Base-by-base conservation (phyloP, 345 rosid species). In the Aurinia saxatilis region DNA sequence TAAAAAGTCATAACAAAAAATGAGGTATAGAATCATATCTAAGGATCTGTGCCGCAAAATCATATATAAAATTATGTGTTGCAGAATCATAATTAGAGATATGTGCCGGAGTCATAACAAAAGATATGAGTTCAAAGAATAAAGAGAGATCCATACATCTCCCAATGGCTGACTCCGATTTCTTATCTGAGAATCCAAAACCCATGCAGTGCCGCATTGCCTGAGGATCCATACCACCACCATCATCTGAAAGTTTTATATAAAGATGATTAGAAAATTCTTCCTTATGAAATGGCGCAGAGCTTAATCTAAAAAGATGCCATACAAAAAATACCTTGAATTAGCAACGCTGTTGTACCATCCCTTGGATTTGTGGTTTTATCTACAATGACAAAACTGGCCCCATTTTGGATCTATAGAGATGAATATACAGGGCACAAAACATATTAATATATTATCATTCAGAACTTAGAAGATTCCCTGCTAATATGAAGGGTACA, bases 181-280 rank as follows among this genome's bases (percentile, higher is more conserved):
- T 84, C 63, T 89, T 90, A 77, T 90, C 96, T 41, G 97, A 93
- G 82, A 85, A 93, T 60, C 97, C 97, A 82, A 93, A 93, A 77
- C 97, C 91, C 90, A 93, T 84, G 61, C 99, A 90, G 30, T 63
- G 79, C 35, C 96, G 82, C 73, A 93, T 79, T 67, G 88, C 84
- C 66, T 90, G 95, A 65, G 85, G 96, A 69, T 80, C 83, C 99
- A 93, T 89, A 76, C 99, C 99, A 63, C 91, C 96, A 65, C 99
- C 99, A 60, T 90, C 84, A 81, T 93, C 99, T 93, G 73, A 60
- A 63, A 70, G 0, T 48, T 39, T 39, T 12, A 21, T 8, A 59
- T 37, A 49, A 35, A 34, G 21, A 25, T 25, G 33, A 33, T 71
- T 27, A 40, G 19, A 56, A 47, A 44, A 44, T 19, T 38, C 3